Evolutionary conservation across 2,329 filamentous ascomycete genomes (phyloP).

Genomic region (Neonectria punicea): DNA sequence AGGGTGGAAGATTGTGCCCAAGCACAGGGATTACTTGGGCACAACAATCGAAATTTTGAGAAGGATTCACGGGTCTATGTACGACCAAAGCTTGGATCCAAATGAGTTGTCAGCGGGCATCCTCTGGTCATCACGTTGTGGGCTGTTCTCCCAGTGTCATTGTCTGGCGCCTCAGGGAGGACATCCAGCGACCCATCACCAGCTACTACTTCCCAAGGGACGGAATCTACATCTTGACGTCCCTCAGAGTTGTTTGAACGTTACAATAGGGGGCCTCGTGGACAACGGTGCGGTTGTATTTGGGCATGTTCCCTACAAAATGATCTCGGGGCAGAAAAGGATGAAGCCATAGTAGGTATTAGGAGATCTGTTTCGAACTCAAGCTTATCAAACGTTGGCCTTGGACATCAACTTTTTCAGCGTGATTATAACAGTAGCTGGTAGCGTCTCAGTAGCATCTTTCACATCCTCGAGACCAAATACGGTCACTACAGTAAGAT

Average conservation of each 20-base stretch:
- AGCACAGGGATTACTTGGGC: neutral
- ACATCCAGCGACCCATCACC: neutral
- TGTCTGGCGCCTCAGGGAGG: neutral
- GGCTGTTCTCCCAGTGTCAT: neutral
- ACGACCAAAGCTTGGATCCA: neutral
- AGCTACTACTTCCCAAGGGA: neutral
- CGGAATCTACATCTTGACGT: neutral
- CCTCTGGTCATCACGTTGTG: neutral
- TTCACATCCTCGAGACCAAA: too few relatives aligned
- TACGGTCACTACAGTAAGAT: too few relatives aligned
- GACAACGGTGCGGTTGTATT: slow-evolving; percentile 1
- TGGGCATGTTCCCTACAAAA: neutral
- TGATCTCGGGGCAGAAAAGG: neutral
- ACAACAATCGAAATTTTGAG: neutral
- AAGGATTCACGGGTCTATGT: too few relatives aligned
- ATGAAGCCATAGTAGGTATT: too few relatives aligned
- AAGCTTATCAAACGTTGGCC: too few relatives aligned
- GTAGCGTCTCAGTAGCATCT: too few relatives aligned
- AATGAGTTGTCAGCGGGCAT: neutral
- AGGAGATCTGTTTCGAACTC: too few relatives aligned
- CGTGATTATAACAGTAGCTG: too few relatives aligned
- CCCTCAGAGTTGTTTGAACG: neutral
- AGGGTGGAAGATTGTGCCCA: neutral
- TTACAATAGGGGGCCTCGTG: neutral
- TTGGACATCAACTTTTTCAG: too few relatives aligned